Evolutionary conservation across 192 early-diverging fungal genomes (phyloP).

Genomic region (Coemansia sp.): DNA sequence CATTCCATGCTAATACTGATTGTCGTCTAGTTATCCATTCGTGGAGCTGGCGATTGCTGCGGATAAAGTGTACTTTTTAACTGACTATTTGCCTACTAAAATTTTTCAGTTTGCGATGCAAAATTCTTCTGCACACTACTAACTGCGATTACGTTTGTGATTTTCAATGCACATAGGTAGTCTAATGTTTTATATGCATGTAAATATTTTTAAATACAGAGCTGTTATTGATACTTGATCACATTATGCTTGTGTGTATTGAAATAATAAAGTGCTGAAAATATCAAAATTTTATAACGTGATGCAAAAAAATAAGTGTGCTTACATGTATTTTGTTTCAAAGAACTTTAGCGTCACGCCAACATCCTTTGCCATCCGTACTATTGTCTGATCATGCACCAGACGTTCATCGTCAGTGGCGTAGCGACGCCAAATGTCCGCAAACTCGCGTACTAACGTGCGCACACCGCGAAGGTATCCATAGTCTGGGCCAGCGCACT

Average conservation of each 20-base stretch:
- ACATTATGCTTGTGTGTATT: too few species aligned
- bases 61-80: slow-evolving; percentile 29
- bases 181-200: too few species aligned
- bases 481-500: slow-evolving; percentile 54
- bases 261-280: too few species aligned
- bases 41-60: slow-evolving; percentile 14
- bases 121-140: too few species aligned
- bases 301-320: neutral
- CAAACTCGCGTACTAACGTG: slow-evolving; percentile 55
- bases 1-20: slow-evolving; percentile 55
- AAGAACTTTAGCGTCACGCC: slow-evolving; percentile 41
- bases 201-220: too few species aligned
- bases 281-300: too few species aligned
- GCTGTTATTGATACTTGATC: too few species aligned
- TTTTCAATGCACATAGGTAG: neutral
- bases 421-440: slow-evolving; percentile 56
- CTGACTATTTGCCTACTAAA: slow-evolving; percentile 16
- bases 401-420: slow-evolving; percentile 42
- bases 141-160: neutral
- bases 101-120: too few species aligned
- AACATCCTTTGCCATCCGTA: slow-evolving; percentile 32
- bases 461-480: slow-evolving; percentile 58
- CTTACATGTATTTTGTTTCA: slow-evolving; percentile 23
- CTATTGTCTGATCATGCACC: slow-evolving; percentile 29
- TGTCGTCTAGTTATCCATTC: neutral